A percentile compares a stretch with the other conserved stretches of the same genome.
Conservation (phyloP, 1,284 basidiomycete genomes). For the Ceratobasidium sp. region DNA sequence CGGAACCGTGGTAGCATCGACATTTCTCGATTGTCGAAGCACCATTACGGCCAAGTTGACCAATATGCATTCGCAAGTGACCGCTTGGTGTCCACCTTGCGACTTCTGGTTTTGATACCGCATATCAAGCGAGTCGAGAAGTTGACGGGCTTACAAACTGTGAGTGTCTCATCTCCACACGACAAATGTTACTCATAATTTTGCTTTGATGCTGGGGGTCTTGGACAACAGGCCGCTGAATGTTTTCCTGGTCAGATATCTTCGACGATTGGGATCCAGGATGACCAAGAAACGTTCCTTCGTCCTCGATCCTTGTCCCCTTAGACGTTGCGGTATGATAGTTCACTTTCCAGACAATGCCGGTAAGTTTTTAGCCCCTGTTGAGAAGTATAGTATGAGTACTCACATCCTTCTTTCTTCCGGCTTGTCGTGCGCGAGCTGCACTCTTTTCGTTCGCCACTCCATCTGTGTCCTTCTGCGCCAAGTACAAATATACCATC, state of each 20-base stretch:
- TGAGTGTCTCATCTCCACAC: not conserved
- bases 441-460: too few relatives aligned
- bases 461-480: too few relatives aligned
- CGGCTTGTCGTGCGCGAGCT: too few relatives aligned
- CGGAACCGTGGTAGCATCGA: not conserved
- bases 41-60: not conserved
- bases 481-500: too few relatives aligned
- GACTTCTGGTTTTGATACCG: not conserved
- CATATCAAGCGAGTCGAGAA: not conserved
- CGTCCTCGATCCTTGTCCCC: too few relatives aligned
- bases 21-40: not conserved
- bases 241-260: not conserved
- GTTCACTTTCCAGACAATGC: too few relatives aligned
- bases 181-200: not conserved
- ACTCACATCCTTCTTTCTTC: too few relatives aligned
- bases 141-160: not conserved
- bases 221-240: not conserved
- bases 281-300: not conserved
- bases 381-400: too few relatives aligned
- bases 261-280: not conserved
- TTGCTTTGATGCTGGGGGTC: not conserved
- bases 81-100: not conserved
- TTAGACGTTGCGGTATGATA: too few relatives aligned
- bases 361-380: too few relatives aligned
- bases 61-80: not conserved